phyloP scores from a whole-genome alignment of 2,329 filamentous ascomycete species.

The Ceratocystis papillata region DNA sequence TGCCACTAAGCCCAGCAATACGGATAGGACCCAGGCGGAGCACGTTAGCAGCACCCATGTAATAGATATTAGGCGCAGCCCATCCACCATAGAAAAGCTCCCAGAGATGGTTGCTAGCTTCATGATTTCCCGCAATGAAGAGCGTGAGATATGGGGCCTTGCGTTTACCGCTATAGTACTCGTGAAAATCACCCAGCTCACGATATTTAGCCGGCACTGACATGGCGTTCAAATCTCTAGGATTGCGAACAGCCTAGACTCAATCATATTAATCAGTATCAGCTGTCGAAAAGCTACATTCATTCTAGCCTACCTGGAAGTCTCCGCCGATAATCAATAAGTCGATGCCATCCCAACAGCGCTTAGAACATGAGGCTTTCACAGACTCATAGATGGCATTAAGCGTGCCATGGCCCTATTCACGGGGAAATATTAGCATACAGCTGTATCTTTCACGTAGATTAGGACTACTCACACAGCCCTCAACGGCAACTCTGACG shows the following conservation, averaged over 20 bases:
- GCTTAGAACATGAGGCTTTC: conserved; percentile 53
- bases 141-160: conserved; percentile 79
- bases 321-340: conserved; percentile 85
- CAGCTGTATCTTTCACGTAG: not conserved
- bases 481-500: conserved; percentile 22
- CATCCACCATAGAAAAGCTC: conserved; percentile 95
- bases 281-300: not conserved
- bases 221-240: conserved; percentile 76
- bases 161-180: conserved; percentile 75
- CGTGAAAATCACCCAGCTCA: conserved; percentile 78
- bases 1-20: conserved; percentile 83
- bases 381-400: conserved; percentile 84
- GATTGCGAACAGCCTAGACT: conserved; percentile 68
- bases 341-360: conserved; percentile 73
- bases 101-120: conserved; percentile 79
- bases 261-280: conserved; percentile 17
- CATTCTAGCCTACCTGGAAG: conserved; percentile 55
- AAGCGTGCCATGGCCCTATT: conserved; percentile 77
- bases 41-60: conserved; percentile 85
- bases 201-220: conserved; percentile 83
- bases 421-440: conserved; percentile 24
- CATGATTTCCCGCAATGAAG: conserved; percentile 91
- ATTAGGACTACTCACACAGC: conserved; percentile 19
- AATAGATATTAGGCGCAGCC: conserved; percentile 96
- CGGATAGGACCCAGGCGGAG: conserved; percentile 71